Evolutionary conservation across 2,329 filamentous ascomycete genomes (phyloP).

Genomic region (Aureobasidium uvarum): DNA sequence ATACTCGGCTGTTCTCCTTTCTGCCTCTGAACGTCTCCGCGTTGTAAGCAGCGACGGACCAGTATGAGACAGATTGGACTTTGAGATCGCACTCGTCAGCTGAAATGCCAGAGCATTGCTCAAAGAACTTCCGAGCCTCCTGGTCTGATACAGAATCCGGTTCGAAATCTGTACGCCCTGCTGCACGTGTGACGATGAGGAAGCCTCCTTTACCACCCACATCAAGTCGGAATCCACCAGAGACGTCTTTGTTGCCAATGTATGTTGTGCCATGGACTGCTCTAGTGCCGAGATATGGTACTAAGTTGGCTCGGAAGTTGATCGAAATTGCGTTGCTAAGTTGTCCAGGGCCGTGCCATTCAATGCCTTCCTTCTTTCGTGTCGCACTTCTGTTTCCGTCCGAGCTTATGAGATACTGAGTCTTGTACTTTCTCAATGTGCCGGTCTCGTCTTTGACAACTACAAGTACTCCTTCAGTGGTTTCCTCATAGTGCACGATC

Average conservation of each 20-base stretch:
- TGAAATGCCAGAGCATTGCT: constrained; percentile 14
- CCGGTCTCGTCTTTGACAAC: too few species aligned
- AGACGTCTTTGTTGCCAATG: constrained; percentile 30
- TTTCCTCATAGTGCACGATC: constrained; percentile 31
- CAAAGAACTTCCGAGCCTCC: constrained; percentile 18
- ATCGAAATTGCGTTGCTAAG: constrained; percentile 31
- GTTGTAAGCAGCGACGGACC: constrained; percentile 9
- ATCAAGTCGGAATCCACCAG: constrained; percentile 33
- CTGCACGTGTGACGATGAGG: constrained; percentile 31
- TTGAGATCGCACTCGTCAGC: constrained; percentile 3
- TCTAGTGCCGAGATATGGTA: background rate
- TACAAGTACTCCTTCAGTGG: constrained; percentile 27
- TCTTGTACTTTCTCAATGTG: too few species aligned
- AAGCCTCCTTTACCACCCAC: constrained; percentile 31
- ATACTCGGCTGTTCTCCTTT: constrained; percentile 6
- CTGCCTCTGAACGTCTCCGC: background rate
- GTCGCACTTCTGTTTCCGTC: constrained; percentile 29
- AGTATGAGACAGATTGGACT: constrained; percentile 22
- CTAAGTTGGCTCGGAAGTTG: constrained; percentile 32
- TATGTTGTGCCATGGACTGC: constrained; percentile 33
- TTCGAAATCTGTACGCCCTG: background rate
- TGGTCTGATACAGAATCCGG: constrained; percentile 13
- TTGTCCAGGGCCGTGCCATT: constrained; percentile 30
- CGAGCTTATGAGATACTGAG: too few species aligned
- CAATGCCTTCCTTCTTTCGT: constrained; percentile 28